phyloP scores from a whole-genome alignment of 305 asterid species.

The Solanum hybrid region DNA sequence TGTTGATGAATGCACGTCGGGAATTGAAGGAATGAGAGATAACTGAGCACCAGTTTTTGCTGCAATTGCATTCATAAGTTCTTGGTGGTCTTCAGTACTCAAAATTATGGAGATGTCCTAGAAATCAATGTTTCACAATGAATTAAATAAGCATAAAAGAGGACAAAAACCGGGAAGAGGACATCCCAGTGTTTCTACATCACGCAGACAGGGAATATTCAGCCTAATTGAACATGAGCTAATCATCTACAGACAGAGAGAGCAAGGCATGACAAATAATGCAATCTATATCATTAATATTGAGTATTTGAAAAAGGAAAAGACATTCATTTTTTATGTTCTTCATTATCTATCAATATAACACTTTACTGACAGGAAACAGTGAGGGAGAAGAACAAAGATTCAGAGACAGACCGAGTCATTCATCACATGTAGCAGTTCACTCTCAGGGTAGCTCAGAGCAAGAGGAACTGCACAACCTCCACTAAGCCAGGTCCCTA shows the following conservation, averaged over 20 bases:
- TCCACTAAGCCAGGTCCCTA: slow-evolving; percentile 91
- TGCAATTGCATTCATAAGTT: slow-evolving; percentile 67
- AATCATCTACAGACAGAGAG: background rate
- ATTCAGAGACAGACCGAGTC: slow-evolving; percentile 60
- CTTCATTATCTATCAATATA: background rate
- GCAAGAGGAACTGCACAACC: slow-evolving; percentile 98
- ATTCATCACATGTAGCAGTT: slow-evolving; percentile 86
- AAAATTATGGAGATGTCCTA: slow-evolving; percentile 78
- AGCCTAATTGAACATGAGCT: background rate
- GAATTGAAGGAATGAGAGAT: slow-evolving; percentile 65
- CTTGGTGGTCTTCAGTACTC: slow-evolving; percentile 88
- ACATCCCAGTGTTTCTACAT: background rate
- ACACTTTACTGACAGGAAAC: background rate
- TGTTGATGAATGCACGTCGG: slow-evolving; percentile 20
- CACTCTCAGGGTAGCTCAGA: slow-evolving; percentile 95
- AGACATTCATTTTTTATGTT: background rate
- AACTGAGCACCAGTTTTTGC: slow-evolving; percentile 68
- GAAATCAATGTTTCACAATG: slow-evolving; percentile 11
- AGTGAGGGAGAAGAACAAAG: background rate
- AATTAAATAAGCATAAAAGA: background rate
- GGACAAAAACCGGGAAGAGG: background rate
- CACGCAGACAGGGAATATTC: background rate
- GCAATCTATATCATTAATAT: background rate
- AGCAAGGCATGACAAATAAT: background rate
- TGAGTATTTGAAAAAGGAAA: background rate